Conservation (phyloP, 805 yeast genomes). For the Wickerhamiella australiensis region DNA sequence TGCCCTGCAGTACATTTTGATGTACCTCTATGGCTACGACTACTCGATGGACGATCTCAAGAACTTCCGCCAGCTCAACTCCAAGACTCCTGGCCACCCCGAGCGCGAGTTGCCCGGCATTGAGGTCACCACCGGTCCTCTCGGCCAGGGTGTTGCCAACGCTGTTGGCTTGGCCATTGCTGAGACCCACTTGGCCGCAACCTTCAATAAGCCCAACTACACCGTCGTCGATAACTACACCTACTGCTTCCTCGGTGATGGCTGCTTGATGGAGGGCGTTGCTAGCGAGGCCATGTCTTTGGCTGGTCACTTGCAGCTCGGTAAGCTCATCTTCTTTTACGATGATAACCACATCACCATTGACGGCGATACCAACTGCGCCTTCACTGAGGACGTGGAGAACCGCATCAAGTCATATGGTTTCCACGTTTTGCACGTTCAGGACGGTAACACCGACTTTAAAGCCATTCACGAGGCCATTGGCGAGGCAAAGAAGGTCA, state of each 20-base stretch:
- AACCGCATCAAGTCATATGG: constrained; percentile 84
- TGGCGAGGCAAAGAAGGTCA: constrained; percentile 63
- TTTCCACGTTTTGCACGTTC: constrained; percentile 74
- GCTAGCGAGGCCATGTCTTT: constrained; percentile 86
- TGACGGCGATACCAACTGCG: constrained; percentile 79
- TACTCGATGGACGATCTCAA: constrained; percentile 74
- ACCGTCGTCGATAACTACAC: constrained; percentile 63
- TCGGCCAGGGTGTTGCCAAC: constrained; percentile 94
- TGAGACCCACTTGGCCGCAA: constrained; percentile 81
- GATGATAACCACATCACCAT: constrained; percentile 95
- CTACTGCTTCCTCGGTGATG: constrained; percentile 84
- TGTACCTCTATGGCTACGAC: constrained; percentile 78
- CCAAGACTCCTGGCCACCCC: constrained; percentile 97
- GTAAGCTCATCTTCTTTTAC: constrained; percentile 87
- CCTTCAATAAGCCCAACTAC: constrained; percentile 79
- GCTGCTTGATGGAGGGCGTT: constrained; percentile 97
- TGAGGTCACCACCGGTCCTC: constrained; percentile 97
- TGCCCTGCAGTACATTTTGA: constrained; percentile 72
- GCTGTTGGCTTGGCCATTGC: constrained; percentile 97
- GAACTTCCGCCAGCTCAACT: constrained; percentile 76
- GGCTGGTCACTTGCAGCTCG: constrained; percentile 92
- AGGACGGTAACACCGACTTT: constrained; percentile 70
- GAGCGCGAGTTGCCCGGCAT: constrained; percentile 84
- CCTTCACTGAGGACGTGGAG: constrained; percentile 87
- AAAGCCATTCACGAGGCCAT: constrained; percentile 61